A percentile compares a stretch with the other conserved stretches of the same genome.
Evolutionary conservation across 495 filamentous ascomycete genomes (phyloP).

Genomic region (Pseudomonodictys pantanalensis): DNA sequence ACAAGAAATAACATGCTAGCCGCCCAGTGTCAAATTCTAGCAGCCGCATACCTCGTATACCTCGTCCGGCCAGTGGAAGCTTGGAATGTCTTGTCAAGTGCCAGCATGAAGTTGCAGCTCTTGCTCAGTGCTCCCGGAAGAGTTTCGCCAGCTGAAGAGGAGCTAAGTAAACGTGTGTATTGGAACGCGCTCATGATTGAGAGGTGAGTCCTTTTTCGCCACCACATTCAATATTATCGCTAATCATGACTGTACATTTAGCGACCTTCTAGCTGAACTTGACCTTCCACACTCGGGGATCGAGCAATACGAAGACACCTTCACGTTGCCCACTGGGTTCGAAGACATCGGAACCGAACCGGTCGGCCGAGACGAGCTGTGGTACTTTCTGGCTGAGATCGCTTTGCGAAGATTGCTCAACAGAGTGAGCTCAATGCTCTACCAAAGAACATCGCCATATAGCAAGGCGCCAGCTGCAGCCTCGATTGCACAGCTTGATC

Average conservation of each 20-base stretch:
- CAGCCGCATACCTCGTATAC: slow-evolving; percentile 78
- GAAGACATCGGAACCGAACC: slow-evolving; percentile 55
- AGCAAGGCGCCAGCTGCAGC: slow-evolving; percentile 24
- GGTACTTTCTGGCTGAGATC: slow-evolving; percentile 83
- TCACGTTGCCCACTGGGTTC: slow-evolving; percentile 73
- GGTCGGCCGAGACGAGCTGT: slow-evolving; percentile 70
- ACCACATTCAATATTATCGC: neutral
- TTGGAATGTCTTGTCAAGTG: slow-evolving; percentile 74
- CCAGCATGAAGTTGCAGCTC: slow-evolving; percentile 76
- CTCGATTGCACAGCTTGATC: slow-evolving; percentile 66
- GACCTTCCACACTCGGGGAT: slow-evolving; percentile 81
- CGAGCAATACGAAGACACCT: slow-evolving; percentile 74
- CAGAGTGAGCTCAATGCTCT: slow-evolving; percentile 76
- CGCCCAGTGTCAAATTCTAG: slow-evolving; percentile 74
- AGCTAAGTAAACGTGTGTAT: slow-evolving; percentile 72
- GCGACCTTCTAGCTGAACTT: slow-evolving; percentile 74
- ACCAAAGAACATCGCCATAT: slow-evolving; percentile 67
- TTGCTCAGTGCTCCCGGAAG: slow-evolving; percentile 68
- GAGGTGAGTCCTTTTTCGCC: slow-evolving; percentile 37
- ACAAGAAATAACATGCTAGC: slow-evolving; percentile 71
- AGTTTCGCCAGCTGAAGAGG: slow-evolving; percentile 64
- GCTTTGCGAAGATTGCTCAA: slow-evolving; percentile 73
- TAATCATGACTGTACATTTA: slow-evolving; percentile 11
- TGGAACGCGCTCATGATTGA: slow-evolving; percentile 83
- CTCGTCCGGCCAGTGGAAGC: slow-evolving; percentile 76